Conservation (phyloP, 768 basidiomycete genomes). For the Pholiota conissans region DNA sequence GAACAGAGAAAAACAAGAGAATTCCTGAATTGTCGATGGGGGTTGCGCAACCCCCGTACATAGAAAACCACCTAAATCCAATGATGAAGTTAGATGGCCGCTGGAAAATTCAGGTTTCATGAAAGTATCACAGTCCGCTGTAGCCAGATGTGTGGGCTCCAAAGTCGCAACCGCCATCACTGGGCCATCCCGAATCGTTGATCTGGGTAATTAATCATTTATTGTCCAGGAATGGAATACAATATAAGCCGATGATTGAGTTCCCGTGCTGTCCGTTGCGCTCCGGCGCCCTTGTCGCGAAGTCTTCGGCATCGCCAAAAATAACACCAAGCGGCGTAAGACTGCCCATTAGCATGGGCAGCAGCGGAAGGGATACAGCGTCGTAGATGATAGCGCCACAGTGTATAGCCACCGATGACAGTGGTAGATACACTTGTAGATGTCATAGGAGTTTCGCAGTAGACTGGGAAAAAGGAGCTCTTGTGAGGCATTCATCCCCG, state of each 20-base stretch:
- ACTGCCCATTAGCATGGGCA: neutral
- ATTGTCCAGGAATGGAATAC: neutral
- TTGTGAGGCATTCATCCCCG: neutral
- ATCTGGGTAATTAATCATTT: neutral
- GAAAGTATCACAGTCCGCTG: neutral
- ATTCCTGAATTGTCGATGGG: conserved; percentile 1
- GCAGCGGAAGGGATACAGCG: neutral
- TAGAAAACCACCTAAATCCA: neutral
- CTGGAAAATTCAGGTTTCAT: neutral
- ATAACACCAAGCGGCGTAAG: neutral
- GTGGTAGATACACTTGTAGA: neutral
- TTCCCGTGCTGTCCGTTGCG: conserved; percentile 2
- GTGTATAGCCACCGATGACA: conserved; percentile 21
- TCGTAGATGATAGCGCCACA: conserved; percentile 5
- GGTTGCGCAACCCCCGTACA: neutral
- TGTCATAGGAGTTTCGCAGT: neutral
- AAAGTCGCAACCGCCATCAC: conserved; percentile 4
- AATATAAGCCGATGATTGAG: neutral
- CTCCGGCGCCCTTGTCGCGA: neutral
- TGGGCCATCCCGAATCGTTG: neutral
- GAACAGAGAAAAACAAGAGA: conserved; percentile 1
- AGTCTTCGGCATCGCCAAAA: conserved; percentile 4
- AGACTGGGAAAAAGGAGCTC: conserved; percentile 4
- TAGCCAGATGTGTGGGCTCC: neutral
- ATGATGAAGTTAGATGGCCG: neutral